Evolutionary conservation across 2,329 filamentous ascomycete genomes (phyloP).

Genomic region (Scedosporium boydii): DNA sequence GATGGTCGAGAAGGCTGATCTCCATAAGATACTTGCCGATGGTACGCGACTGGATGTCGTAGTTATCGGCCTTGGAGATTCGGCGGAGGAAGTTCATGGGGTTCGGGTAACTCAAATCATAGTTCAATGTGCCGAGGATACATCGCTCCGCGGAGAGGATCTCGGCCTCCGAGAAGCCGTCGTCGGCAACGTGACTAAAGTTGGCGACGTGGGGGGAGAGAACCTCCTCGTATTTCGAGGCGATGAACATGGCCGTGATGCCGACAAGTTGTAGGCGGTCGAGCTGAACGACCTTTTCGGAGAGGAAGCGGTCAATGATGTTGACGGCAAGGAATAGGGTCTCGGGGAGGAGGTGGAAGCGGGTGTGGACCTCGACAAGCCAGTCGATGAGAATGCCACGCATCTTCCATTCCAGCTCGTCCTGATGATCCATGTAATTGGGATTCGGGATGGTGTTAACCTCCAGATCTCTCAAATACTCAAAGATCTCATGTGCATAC

Average conservation of each 20-base stretch:
- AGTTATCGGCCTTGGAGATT: conserved; percentile 98
- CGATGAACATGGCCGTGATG: conserved; percentile 98
- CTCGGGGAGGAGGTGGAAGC: conserved; percentile 90
- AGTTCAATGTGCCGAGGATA: conserved; percentile 82
- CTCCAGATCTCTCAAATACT: conserved; percentile 86
- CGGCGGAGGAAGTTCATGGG: conserved; percentile 99
- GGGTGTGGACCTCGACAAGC: conserved; percentile 96
- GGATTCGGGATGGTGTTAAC: conserved; percentile 72
- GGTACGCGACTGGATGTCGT: conserved; percentile 95
- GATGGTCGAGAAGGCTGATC: conserved; percentile 89
- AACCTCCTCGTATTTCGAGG: conserved; percentile 97
- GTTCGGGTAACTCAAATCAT: conserved; percentile 97
- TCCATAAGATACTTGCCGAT: conserved; percentile 97
- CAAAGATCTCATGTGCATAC: conserved; percentile 94
- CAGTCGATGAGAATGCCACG: conserved; percentile 95
- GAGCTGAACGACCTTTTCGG: conserved; percentile 87
- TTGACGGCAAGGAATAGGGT: conserved; percentile 96
- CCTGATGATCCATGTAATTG: conserved; percentile 90
- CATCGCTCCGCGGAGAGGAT: conserved; percentile 97
- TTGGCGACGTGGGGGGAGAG: conserved; percentile 93
- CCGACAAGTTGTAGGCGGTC: conserved; percentile 94
- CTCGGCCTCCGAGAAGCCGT: conserved; percentile 90
- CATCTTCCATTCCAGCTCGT: conserved; percentile 97
- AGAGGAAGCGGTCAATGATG: conserved; percentile 96
- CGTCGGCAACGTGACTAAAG: conserved; percentile 93